Conservation (phyloP, 345 rosid genomes). For the Salix brachista region DNA sequence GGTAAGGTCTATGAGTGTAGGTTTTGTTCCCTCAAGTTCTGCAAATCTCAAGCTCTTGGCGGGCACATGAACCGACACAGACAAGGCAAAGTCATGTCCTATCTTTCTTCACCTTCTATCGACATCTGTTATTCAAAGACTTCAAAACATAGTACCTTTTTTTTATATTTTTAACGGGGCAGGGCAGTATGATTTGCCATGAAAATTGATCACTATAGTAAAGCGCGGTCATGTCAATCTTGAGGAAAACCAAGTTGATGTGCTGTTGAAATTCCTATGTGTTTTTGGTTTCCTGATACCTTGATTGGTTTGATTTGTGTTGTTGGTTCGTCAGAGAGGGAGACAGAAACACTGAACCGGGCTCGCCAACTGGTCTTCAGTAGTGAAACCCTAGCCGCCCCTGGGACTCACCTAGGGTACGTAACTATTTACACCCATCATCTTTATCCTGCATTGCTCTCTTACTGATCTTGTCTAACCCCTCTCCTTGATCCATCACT, state of each 20-base stretch:
- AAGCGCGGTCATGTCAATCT: constrained; percentile 34
- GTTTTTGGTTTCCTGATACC: background rate
- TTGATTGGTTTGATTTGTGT: constrained; percentile 23
- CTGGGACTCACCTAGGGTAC: constrained; percentile 46
- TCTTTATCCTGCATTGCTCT: background rate
- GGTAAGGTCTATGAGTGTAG: constrained; percentile 93
- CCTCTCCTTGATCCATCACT: background rate
- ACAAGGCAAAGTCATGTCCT: constrained; percentile 55
- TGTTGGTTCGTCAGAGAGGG: constrained; percentile 64
- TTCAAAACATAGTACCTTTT: background rate
- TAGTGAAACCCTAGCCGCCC: constrained; percentile 58
- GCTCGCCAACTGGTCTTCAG: constrained; percentile 96
- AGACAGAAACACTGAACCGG: constrained; percentile 93
- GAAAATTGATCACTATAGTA: background rate
- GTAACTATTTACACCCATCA: background rate
- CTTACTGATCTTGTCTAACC: background rate
- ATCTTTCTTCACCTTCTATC: background rate
- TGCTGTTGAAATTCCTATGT: constrained; percentile 21
- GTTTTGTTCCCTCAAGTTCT: constrained; percentile 99
- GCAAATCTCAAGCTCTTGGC: constrained; percentile 99
- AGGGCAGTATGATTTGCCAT: constrained; percentile 6
- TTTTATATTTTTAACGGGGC: background rate
- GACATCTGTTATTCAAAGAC: background rate
- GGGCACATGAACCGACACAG: constrained; percentile 99
- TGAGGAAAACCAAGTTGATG: constrained; percentile 24